A percentile compares a stretch with the other conserved stretches of the same genome.
Conservation (phyloP, 306 rosid genomes). For the Cucurbita ficifolia region DNA sequence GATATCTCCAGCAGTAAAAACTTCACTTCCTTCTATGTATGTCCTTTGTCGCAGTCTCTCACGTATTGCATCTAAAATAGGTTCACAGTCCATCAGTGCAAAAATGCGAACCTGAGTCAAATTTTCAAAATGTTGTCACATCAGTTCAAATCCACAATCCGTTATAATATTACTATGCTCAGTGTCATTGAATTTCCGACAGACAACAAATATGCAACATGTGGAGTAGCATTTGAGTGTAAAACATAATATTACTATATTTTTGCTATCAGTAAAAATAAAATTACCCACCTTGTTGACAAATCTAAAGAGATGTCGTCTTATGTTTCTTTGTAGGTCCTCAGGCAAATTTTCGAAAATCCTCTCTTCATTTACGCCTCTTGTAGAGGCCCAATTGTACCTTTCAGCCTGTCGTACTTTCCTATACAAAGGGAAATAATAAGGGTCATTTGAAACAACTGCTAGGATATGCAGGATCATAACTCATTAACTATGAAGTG, state of each 20-base stretch:
- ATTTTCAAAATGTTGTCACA: neutral
- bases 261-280: neutral
- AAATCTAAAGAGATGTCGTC: constrained; percentile 63
- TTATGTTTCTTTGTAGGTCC: constrained; percentile 64
- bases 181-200: neutral
- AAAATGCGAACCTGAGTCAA: constrained; percentile 54
- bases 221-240: neutral
- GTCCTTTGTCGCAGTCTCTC: constrained; percentile 64
- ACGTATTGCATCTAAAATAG: constrained; percentile 58
- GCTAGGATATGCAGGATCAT: neutral
- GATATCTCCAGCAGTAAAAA: constrained; percentile 38
- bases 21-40: constrained; percentile 63
- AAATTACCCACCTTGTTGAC: constrained; percentile 33
- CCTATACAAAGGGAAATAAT: constrained; percentile 26
- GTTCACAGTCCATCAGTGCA: constrained; percentile 51
- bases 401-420: constrained; percentile 63
- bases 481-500: neutral
- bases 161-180: neutral
- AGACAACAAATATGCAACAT: neutral
- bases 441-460: neutral
- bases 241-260: neutral
- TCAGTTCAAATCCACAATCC: neutral
- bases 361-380: constrained; percentile 81
- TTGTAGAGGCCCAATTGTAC: constrained; percentile 75
- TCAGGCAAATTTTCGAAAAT: constrained; percentile 72